These are phyloP conservation scores for Trichaptum fuscoviolaceum DNA, from an alignment of 768 basidiomycete genomes.

Conservation along the genomic window DNA sequence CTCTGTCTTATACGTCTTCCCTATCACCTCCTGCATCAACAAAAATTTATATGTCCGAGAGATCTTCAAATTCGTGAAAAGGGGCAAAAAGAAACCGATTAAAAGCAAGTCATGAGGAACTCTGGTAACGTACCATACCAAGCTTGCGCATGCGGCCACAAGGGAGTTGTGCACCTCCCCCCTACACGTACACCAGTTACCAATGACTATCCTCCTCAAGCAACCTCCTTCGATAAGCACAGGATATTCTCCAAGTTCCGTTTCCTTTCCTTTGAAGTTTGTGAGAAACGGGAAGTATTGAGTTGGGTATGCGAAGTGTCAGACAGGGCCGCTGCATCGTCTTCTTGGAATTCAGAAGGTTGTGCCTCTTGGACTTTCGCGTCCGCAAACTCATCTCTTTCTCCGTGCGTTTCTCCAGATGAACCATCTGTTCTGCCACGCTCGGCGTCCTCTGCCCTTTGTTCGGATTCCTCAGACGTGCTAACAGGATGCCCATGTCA, in stretches of 20 bases:
- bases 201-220: not conserved
- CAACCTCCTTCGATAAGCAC: not conserved
- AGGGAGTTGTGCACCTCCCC: not conserved
- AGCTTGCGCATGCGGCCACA: not conserved
- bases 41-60: not conserved
- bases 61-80: not conserved
- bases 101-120: not conserved
- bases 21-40: not conserved
- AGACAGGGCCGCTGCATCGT: too few species aligned
- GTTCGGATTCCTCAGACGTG: too few species aligned
- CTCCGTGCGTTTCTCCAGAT: too few species aligned
- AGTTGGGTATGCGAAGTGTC: not conserved
- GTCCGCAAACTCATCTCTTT: too few species aligned
- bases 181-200: too few species aligned
- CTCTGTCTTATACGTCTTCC: not conserved
- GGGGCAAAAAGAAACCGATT: not conserved
- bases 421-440: too few species aligned
- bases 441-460: too few species aligned
- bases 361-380: too few species aligned
- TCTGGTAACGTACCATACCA: not conserved
- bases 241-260: not conserved
- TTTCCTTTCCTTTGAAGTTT: not conserved
- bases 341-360: too few species aligned
- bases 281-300: not conserved
- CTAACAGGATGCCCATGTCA: too few species aligned